Conservation (phyloP, 176 grass and related monocot genomes). For the Puccinellia tenuiflora region DNA sequence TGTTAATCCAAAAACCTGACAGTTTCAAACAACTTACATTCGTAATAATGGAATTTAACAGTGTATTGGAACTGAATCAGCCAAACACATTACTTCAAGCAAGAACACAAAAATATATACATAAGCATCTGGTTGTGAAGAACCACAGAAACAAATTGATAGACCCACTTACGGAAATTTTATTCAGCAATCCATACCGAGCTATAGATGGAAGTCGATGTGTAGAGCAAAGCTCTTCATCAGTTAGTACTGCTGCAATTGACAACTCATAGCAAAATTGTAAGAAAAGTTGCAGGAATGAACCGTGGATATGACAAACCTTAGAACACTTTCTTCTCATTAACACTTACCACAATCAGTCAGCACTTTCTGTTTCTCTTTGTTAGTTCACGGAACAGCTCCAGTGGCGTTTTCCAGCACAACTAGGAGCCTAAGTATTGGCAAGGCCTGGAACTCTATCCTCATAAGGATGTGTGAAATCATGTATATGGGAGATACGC, state of each 20-base stretch:
- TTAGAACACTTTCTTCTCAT: background rate
- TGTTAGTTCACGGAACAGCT: background rate
- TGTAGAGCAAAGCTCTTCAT: background rate
- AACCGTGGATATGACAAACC: background rate
- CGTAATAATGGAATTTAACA: no score
- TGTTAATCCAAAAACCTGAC: background rate
- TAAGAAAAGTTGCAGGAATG: background rate
- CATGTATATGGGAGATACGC: background rate
- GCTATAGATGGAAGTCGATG: background rate
- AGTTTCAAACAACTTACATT: background rate
- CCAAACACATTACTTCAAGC: background rate
- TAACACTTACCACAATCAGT: background rate
- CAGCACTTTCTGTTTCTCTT: background rate
- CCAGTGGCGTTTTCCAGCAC: background rate
- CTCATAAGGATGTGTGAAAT: constrained; percentile 23
- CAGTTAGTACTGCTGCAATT: background rate
- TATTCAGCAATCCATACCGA: background rate
- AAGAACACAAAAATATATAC: background rate
- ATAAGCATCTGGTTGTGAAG: background rate
- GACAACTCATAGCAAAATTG: background rate
- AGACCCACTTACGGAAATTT: background rate
- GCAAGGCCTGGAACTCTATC: no score
- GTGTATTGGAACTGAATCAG: background rate
- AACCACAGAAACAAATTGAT: background rate
- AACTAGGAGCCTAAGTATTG: background rate